Conservation (phyloP, 2,329 filamentous ascomycete genomes). For the Colletotrichum lindemuthianum region DNA sequence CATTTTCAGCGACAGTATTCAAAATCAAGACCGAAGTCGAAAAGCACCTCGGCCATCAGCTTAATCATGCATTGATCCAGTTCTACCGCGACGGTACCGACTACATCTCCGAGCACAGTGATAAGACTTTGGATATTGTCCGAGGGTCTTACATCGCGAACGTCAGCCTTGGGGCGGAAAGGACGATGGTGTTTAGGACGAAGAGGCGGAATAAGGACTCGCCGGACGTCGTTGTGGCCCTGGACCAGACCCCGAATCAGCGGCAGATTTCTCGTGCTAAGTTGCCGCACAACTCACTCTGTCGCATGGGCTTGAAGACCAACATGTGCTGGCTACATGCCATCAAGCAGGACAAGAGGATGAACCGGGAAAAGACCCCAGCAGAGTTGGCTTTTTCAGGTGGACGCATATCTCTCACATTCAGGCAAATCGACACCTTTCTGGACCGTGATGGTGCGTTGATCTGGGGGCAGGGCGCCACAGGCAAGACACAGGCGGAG, state of each 20-base stretch:
- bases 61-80: conserved; percentile 95
- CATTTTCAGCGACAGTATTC: conserved; percentile 79
- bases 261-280: conserved; percentile 73
- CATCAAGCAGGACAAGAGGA: conserved; percentile 88
- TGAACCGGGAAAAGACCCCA: conserved; percentile 70
- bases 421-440: conserved; percentile 89
- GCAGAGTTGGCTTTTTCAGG: conserved; percentile 79
- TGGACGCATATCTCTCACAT: conserved; percentile 90
- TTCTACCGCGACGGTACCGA: conserved; percentile 90
- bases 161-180: conserved; percentile 89
- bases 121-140: conserved; percentile 94
- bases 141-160: conserved; percentile 88
- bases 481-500: conserved; percentile 68
- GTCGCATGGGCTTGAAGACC: conserved; percentile 81
- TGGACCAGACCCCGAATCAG: conserved; percentile 42
- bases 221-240: conserved; percentile 38
- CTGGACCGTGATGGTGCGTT: conserved; percentile 68
- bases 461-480: conserved; percentile 95
- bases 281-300: conserved; percentile 90
- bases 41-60: conserved; percentile 75
- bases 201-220: conserved; percentile 69
- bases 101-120: conserved; percentile 95
- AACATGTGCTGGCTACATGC: conserved; percentile 91
- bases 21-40: conserved; percentile 76
- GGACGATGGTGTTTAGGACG: conserved; percentile 88